Percentiles rank a stretch among this genome's conserved stretches.
Evolutionary conservation across 129 eudicot genomes (phyloP).

Genomic region (Artemisia tridentata): DNA sequence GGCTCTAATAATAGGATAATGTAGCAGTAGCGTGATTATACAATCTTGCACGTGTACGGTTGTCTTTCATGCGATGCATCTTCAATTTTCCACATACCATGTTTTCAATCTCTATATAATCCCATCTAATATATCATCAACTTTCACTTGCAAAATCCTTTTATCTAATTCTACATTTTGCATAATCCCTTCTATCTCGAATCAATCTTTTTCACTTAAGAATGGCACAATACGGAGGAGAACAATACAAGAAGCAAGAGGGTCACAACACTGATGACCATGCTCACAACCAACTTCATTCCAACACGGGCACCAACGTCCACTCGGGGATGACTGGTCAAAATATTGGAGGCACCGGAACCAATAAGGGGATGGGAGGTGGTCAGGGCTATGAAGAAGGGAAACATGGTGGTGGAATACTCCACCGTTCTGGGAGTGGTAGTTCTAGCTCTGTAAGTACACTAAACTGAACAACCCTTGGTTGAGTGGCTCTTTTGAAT

Average conservation of each 20-base stretch:
- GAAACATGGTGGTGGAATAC: conserved; percentile 37
- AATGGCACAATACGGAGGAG: conserved; percentile 35
- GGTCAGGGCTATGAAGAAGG: conserved; percentile 25
- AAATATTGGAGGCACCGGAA: background rate
- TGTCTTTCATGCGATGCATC: conserved; percentile 24
- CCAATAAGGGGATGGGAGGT: conserved; percentile 4
- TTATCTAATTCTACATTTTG: background rate
- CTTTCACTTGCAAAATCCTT: background rate
- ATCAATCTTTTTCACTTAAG: background rate
- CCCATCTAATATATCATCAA: conserved; percentile 26
- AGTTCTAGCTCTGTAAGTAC: conserved; percentile 60
- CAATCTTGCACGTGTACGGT: conserved; percentile 30
- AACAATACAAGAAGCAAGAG: conserved; percentile 19
- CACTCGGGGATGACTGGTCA: background rate
- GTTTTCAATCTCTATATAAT: conserved; percentile 13
- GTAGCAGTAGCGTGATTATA: no score
- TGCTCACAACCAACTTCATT: conserved; percentile 29
- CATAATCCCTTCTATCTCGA: background rate
- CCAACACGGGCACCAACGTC: background rate
- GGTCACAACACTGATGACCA: conserved; percentile 15
- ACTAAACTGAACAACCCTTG: no score
- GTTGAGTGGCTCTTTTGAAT: no score
- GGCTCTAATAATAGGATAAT: no score
- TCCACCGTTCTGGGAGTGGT: conserved; percentile 59
- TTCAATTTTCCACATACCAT: conserved; percentile 24